Evolutionary conservation across 768 basidiomycete species (phyloP).

Genomic region (Auricularia sp.): DNA sequence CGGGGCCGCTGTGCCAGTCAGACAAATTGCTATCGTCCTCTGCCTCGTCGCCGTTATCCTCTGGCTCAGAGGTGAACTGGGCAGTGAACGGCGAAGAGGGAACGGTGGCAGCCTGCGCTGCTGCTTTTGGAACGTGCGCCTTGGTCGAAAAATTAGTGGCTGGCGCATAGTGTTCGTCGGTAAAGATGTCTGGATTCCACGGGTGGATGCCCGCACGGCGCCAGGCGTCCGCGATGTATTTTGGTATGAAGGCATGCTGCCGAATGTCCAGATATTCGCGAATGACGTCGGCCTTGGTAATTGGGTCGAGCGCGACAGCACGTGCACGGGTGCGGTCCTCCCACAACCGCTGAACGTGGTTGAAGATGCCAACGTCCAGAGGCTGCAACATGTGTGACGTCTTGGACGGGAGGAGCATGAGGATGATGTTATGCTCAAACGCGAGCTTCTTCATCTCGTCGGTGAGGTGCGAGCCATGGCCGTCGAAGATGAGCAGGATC

Average conservation of each 20-base stretch:
- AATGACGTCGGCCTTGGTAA: not conserved
- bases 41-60: not conserved
- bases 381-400: constrained; percentile 35
- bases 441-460: constrained; percentile 20
- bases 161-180: not conserved
- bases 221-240: not conserved
- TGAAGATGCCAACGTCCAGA: constrained; percentile 33
- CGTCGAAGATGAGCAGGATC: constrained; percentile 34
- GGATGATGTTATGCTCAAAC: constrained; percentile 18
- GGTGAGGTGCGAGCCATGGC: constrained; percentile 34
- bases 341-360: constrained; percentile 23
- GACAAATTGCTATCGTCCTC: too few relatives aligned
- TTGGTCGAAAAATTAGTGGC: not conserved
- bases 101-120: not conserved
- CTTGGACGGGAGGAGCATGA: constrained; percentile 31
- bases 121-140: not conserved
- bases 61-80: not conserved
- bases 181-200: not conserved
- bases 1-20: too few relatives aligned
- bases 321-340: constrained; percentile 16
- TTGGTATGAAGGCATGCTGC: not conserved
- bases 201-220: not conserved
- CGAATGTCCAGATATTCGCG: constrained; percentile 1
- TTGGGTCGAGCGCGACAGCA: constrained; percentile 2
- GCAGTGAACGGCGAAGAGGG: not conserved